A percentile compares a stretch with the other conserved stretches of the same genome.
These are phyloP conservation scores for Sclerotinia sclerotiorum DNA, from an alignment of 2,329 filamentous ascomycete genomes.

Conservation along the genomic window DNA sequence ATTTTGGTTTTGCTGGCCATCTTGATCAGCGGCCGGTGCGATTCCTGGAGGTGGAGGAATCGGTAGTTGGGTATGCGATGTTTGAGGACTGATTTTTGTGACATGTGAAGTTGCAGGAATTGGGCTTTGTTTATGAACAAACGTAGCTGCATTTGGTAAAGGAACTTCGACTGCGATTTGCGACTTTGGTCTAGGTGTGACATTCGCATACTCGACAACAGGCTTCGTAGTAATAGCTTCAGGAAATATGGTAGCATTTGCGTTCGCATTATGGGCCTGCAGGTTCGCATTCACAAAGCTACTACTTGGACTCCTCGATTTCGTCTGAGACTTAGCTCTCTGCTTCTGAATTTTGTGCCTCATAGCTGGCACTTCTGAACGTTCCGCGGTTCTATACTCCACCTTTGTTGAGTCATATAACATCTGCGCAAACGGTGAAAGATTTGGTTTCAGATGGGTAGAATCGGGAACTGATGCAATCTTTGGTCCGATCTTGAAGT, in stretches of 20 bases:
- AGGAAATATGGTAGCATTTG: conserved; percentile 15
- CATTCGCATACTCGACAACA: conserved; percentile 23
- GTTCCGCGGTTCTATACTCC: conserved; percentile 23
- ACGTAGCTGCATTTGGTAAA: background rate
- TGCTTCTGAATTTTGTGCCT: conserved; percentile 21
- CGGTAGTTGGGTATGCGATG: background rate
- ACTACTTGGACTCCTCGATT: conserved; percentile 25
- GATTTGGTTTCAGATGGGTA: conserved; percentile 29
- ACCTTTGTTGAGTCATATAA: conserved; percentile 38
- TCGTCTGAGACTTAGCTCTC: conserved; percentile 29
- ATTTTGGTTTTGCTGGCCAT: conserved; percentile 1
- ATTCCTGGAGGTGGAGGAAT: background rate
- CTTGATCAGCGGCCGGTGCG: background rate
- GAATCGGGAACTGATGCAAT: conserved; percentile 22
- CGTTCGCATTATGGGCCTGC: conserved; percentile 10
- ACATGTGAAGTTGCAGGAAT: background rate
- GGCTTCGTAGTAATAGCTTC: conserved; percentile 22
- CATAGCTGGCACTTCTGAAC: conserved; percentile 12
- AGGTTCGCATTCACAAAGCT: conserved; percentile 12
- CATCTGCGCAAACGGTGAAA: conserved; percentile 40
- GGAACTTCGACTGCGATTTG: conserved; percentile 36
- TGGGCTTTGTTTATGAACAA: background rate
- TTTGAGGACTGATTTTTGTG: background rate
- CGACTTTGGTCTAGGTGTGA: conserved; percentile 44
- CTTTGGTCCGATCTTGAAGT: conserved; percentile 55